These are phyloP conservation scores for Hymenoscyphus fraxineus DNA, from an alignment of 2,329 filamentous ascomycete genomes.

Conservation along the genomic window DNA sequence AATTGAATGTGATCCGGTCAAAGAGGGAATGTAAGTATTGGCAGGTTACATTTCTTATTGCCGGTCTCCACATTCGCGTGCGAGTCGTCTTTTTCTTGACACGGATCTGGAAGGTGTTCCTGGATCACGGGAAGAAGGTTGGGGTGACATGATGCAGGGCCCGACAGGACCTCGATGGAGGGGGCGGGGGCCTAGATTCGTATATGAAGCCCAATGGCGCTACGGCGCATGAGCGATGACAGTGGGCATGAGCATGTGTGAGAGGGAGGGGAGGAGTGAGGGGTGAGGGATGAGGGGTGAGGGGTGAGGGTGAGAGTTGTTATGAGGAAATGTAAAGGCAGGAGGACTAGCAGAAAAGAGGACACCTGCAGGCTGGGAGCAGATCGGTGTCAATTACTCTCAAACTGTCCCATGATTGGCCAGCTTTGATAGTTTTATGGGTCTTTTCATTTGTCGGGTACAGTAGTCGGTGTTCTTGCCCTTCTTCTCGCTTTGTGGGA, in stretches of 20 bases:
- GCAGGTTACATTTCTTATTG: background rate
- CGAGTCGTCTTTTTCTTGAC: background rate
- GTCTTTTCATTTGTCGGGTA: no score
- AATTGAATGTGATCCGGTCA: background rate
- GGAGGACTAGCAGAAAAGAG: no score
- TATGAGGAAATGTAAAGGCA: no score
- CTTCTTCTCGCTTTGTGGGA: background rate
- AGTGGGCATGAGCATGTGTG: background rate
- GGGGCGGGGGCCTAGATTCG: constrained; percentile 1
- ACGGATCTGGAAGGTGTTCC: background rate
- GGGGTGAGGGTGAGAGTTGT: no score
- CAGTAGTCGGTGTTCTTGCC: background rate
- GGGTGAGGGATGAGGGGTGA: no score
- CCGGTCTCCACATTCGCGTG: background rate
- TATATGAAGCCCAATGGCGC: background rate
- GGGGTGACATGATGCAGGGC: background rate
- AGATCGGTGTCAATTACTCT: no score
- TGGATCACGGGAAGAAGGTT: background rate
- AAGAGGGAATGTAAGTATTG: background rate
- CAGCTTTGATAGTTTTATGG: no score
- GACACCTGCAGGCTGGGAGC: no score
- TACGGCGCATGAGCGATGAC: background rate
- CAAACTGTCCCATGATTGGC: no score
- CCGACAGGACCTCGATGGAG: background rate
- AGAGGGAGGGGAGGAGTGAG: no score